These are phyloP conservation scores for Epipyxis sp. DNA, from an alignment of 108 stramenopile genomes.

Conservation along the genomic window DNA sequence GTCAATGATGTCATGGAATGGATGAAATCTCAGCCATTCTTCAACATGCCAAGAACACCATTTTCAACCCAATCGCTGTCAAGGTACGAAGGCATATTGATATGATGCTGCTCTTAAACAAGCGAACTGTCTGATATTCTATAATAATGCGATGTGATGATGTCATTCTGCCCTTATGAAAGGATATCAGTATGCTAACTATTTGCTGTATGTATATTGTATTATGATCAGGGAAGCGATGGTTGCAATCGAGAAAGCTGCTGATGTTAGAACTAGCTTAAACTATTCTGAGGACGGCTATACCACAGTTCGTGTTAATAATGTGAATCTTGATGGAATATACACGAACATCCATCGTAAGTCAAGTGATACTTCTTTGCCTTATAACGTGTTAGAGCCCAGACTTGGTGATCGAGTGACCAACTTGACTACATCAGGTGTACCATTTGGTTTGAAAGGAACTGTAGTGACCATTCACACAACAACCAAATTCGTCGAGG, in stretches of 20 bases:
- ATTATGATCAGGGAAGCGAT: conserved; percentile 81
- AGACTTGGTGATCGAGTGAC: conserved; percentile 84
- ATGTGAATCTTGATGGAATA: neutral
- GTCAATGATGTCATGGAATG: neutral
- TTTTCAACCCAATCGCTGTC: conserved; percentile 81
- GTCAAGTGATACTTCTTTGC: conserved; percentile 5
- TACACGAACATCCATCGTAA: conserved; percentile 4
- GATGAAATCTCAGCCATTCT: conserved; percentile 65
- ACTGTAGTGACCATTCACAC: conserved; percentile 91
- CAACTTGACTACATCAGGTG: conserved; percentile 79
- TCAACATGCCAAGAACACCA: conserved; percentile 81
- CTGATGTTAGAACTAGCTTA: conserved; percentile 67
- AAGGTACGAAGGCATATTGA: no score
- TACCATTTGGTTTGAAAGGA: conserved; percentile 92
- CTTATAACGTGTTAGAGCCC: conserved; percentile 47
- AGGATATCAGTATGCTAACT: no score
- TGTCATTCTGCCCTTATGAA: no score
- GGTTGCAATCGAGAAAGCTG: conserved; percentile 81
- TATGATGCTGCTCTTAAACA: no score
- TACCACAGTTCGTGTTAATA: neutral
- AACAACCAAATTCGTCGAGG: conserved; percentile 85
- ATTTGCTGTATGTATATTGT: no score
- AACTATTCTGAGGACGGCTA: neutral
- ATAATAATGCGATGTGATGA: no score
- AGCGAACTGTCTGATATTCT: no score